These are phyloP conservation scores for Sisymbrium altissimum DNA, from an alignment of 345 rosid genomes.

Conservation along the genomic window DNA sequence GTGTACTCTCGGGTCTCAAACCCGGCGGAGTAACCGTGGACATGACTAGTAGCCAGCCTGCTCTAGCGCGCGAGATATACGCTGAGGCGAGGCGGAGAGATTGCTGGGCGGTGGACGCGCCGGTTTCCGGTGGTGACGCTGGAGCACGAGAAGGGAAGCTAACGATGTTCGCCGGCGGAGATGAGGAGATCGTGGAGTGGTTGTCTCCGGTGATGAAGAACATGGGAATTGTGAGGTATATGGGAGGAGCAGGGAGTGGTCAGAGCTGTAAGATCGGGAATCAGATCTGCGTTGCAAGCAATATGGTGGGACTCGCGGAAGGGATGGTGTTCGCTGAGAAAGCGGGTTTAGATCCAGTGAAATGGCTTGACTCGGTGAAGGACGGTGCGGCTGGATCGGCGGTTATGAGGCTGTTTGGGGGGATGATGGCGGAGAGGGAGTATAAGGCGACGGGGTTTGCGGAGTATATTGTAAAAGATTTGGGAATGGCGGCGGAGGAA, in stretches of 20 bases:
- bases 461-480: slow-evolving; percentile 83
- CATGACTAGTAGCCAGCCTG: slow-evolving; percentile 64
- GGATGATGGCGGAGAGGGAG: slow-evolving; percentile 59
- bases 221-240: slow-evolving; percentile 55
- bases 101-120: slow-evolving; percentile 77
- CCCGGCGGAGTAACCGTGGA: slow-evolving; percentile 65
- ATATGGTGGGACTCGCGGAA: slow-evolving; percentile 70
- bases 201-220: slow-evolving; percentile 49
- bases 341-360: slow-evolving; percentile 56
- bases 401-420: slow-evolving; percentile 72
- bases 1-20: slow-evolving; percentile 54
- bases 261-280: slow-evolving; percentile 80
- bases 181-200: slow-evolving; percentile 53
- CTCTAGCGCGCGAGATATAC: slow-evolving; percentile 57
- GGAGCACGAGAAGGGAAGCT: slow-evolving; percentile 73
- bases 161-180: slow-evolving; percentile 70
- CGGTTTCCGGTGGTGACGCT: slow-evolving; percentile 66
- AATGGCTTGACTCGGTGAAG: slow-evolving; percentile 45
- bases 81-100: slow-evolving; percentile 40
- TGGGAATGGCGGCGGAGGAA: slow-evolving; percentile 77
- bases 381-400: slow-evolving; percentile 66
- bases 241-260: slow-evolving; percentile 77
- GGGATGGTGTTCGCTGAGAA: slow-evolving; percentile 66
- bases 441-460: slow-evolving; percentile 67
- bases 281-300: slow-evolving; percentile 69